A percentile compares a stretch with the other conserved stretches of the same genome.
Conservation (phyloP, 176 grass and related monocot species). For the Olyra latifolia region DNA sequence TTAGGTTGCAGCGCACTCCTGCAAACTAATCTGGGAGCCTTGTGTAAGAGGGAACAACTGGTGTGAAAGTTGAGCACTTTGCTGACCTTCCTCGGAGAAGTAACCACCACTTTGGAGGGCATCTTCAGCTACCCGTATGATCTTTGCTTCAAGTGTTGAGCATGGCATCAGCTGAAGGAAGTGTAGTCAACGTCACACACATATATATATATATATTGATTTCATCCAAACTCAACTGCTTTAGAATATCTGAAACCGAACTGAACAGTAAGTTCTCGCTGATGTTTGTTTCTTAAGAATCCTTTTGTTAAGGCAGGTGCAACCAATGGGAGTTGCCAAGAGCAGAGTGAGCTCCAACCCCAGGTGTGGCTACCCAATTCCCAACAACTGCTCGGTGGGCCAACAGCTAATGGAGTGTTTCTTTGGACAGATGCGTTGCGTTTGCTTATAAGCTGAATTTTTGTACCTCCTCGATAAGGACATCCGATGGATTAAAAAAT, state of each 20-base stretch:
- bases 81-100: not conserved
- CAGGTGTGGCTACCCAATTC: not conserved
- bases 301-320: not conserved
- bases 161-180: conserved; percentile 16
- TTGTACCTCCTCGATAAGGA: too few species aligned
- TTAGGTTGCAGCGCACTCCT: conserved; percentile 5
- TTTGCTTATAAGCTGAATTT: too few species aligned
- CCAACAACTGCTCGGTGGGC: not conserved
- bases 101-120: conserved; percentile 13
- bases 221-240: not conserved
- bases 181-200: not conserved
- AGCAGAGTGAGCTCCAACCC: not conserved
- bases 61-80: conserved; percentile 13
- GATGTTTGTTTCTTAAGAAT: not conserved
- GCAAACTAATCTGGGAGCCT: not conserved
- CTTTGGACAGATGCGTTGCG: too few species aligned
- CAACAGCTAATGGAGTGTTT: too few species aligned
- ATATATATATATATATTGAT: not conserved
- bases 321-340: not conserved
- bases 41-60: conserved; percentile 19
- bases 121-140: not conserved
- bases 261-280: not conserved
- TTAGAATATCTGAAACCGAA: not conserved
- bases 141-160: conserved; percentile 36
- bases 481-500: too few species aligned